Conservation (phyloP, 176 grass and related monocot genomes). For the Eragrostis curvula region DNA sequence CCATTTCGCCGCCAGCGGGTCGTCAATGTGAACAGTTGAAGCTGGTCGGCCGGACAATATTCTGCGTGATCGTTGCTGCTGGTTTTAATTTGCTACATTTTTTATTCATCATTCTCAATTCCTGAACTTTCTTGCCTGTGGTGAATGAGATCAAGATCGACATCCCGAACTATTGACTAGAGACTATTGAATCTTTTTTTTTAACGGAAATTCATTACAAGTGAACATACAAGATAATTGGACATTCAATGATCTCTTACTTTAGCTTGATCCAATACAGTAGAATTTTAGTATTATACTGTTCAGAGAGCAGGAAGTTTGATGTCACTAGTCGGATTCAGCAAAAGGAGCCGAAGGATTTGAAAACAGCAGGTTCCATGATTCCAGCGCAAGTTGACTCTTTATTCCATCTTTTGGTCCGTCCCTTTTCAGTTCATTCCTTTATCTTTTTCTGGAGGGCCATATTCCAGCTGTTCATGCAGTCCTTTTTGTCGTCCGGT, state of each 20-base stretch:
- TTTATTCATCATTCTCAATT: background rate
- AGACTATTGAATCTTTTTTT: too few relatives aligned
- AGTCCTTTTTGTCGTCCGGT: background rate
- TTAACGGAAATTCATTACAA: too few relatives aligned
- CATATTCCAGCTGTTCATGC: background rate
- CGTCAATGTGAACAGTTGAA: background rate
- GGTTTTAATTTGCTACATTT: background rate
- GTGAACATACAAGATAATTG: too few relatives aligned
- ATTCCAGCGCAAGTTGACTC: background rate
- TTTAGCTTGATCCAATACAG: too few relatives aligned
- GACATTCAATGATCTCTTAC: too few relatives aligned
- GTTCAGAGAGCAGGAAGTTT: background rate
- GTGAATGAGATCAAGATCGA: background rate
- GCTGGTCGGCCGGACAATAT: background rate
- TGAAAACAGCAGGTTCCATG: background rate
- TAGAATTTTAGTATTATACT: background rate
- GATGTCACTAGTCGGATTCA: background rate
- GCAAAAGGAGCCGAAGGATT: constrained; percentile 9
- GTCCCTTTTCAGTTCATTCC: background rate
- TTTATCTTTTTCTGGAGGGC: background rate
- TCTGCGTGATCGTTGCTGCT: background rate
- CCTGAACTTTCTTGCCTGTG: background rate
- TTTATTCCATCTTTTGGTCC: constrained; percentile 4
- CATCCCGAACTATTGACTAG: too few relatives aligned
- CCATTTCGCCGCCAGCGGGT: background rate